A percentile compares a stretch with the other conserved stretches of the same genome.
phyloP scores from a whole-genome alignment of 164 flowering plant genomes.

The Magnolia officinalis region DNA sequence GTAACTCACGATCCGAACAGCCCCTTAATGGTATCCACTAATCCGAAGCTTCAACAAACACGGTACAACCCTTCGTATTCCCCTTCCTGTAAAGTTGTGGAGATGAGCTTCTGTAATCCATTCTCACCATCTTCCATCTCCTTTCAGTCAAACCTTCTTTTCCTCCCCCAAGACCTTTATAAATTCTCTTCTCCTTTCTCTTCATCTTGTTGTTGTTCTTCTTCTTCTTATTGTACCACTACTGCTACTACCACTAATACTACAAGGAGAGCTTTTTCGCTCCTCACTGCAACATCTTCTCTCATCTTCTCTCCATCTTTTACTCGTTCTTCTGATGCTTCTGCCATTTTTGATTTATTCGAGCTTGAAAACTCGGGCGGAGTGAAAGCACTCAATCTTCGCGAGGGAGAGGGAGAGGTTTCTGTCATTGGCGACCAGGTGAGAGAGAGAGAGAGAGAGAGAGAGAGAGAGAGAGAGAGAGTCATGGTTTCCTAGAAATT shows the following conservation, averaged over 20 bases:
- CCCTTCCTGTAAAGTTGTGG: too few species aligned
- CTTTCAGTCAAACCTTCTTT: too few species aligned
- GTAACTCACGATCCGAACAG: too few species aligned
- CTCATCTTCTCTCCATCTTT: conserved; percentile 2
- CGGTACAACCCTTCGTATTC: too few species aligned
- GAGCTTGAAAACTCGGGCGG: conserved; percentile 63
- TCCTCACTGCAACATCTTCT: conserved; percentile 12
- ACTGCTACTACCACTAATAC: not conserved
- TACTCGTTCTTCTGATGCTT: conserved; percentile 19
- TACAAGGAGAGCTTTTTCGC: conserved; percentile 22
- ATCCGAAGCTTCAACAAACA: too few species aligned
- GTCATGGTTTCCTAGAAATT: too few species aligned
- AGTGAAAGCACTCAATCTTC: conserved; percentile 62
- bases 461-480: too few species aligned
- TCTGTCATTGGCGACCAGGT: conserved; percentile 63
- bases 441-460: too few species aligned
- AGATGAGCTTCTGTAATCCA: too few species aligned
- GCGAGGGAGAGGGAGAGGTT: conserved; percentile 37
- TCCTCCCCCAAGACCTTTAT: too few species aligned
- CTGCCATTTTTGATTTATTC: conserved; percentile 28
- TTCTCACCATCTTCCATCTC: too few species aligned
- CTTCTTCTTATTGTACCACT: conserved; percentile 4
- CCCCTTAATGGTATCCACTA: too few species aligned
- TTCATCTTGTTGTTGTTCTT: not conserved
- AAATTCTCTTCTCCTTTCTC: not conserved